Evolutionary conservation across 2,329 filamentous ascomycete species (phyloP).

Genomic region (Bisporella sp.): DNA sequence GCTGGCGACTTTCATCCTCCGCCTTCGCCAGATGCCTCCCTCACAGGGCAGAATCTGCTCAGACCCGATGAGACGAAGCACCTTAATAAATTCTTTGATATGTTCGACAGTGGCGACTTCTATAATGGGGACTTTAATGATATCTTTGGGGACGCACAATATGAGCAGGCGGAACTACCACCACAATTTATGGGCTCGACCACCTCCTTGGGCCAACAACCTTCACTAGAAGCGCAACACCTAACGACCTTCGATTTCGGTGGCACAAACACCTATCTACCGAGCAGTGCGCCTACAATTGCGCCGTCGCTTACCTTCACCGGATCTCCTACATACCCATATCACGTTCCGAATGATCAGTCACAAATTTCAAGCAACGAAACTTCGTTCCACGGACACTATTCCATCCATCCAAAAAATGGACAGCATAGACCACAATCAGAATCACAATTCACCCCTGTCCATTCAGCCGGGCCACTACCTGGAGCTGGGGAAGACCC

Average conservation of each 20-base stretch:
- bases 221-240: conserved; percentile 14
- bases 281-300: conserved; percentile 7
- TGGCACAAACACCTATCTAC: conserved; percentile 14
- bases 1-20: conserved; percentile 18
- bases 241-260: conserved; percentile 14
- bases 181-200: conserved; percentile 59
- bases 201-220: conserved; percentile 50
- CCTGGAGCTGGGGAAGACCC: conserved; percentile 13
- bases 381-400: conserved; percentile 12
- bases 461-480: conserved; percentile 4
- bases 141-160: too few relatives aligned
- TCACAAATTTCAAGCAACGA: conserved; percentile 24
- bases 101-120: too few relatives aligned
- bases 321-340: conserved; percentile 48
- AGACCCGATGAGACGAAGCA: conserved; percentile 54
- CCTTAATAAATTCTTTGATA: conserved; percentile 50
- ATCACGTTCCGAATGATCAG: conserved; percentile 32
- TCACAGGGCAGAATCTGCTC: conserved; percentile 58
- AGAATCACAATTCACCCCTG: conserved; percentile 15
- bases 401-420: conserved; percentile 10
- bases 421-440: conserved; percentile 18
- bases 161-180: too few relatives aligned
- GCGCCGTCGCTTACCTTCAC: conserved; percentile 37
- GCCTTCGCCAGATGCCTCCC: conserved; percentile 50
- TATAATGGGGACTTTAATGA: too few relatives aligned